Evolutionary conservation across 805 yeast species (phyloP).

Genomic region (Scheffersomyces coipomensis): DNA sequence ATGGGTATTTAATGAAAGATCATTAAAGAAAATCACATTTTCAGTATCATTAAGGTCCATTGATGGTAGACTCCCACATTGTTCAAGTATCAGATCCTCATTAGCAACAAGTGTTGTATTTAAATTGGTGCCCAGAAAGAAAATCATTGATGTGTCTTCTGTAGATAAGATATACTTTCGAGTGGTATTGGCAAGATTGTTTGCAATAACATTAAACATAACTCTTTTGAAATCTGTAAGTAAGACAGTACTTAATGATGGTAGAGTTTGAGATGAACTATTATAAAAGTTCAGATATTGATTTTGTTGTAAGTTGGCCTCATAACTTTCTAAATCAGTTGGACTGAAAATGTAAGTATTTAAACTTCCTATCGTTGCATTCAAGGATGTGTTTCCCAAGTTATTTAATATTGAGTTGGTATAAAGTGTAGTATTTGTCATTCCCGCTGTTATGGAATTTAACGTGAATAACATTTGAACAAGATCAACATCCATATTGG

Average conservation of each 20-base stretch:
- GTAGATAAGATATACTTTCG: conserved; percentile 19
- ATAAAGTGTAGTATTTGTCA: conserved; percentile 5
- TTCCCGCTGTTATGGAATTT: conserved; percentile 5
- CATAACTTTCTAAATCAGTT: conserved; percentile 13
- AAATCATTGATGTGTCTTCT: conserved; percentile 15
- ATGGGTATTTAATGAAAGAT: conserved; percentile 13
- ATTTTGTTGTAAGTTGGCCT: background rate
- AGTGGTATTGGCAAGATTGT: conserved; percentile 15
- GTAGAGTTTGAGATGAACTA: conserved; percentile 17
- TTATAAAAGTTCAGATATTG: conserved; percentile 17
- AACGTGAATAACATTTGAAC: conserved; percentile 23
- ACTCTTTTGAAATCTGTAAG: conserved; percentile 25
- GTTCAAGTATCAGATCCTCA: background rate
- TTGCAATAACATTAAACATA: conserved; percentile 21
- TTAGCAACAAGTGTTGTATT: background rate
- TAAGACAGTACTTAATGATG: conserved; percentile 26
- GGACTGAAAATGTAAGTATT: conserved; percentile 27
- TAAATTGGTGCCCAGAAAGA: conserved; percentile 6
- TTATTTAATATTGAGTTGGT: background rate
- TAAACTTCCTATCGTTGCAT: conserved; percentile 18
- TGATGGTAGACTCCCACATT: conserved; percentile 3
- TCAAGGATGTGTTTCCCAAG: conserved; percentile 29
- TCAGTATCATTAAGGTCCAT: background rate
- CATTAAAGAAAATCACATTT: conserved; percentile 8
- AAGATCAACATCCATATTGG: conserved; percentile 30